Base-by-base conservation (phyloP, 495 filamentous ascomycete genomes). In the Aspergillus leporis region DNA sequence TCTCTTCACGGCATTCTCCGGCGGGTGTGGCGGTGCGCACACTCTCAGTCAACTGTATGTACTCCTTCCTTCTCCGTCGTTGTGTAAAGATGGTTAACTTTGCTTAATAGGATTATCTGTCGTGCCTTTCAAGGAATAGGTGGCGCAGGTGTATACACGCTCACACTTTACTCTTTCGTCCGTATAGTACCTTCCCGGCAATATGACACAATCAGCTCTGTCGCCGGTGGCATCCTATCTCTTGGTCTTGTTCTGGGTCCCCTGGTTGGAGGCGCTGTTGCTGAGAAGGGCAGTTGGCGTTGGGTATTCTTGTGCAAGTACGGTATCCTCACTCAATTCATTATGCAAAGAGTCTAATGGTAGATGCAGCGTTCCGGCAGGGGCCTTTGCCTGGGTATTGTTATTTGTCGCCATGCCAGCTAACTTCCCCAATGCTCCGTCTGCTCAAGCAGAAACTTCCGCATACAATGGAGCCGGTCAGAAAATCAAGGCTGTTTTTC, bases 71-170 rank as follows among this genome's bases (percentile, higher is more conserved):
- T 72, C 71, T 1, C 45, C 25, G 40, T 13, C 25, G 9, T 22
- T 49, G 23, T 9, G n/a, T 14, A 6, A 10, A 25, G 14, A 13
- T 46, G 40, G 18, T 53, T 8, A 25, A 7, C 8, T 3, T 12
- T 25, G 34, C 34, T 3, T 28, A 28, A 45, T 36, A 83, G 79
- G 1, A 80, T 85, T 48, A 65, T 82, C 0, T 77, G 75, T 43
- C 77, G 81, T 2, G 71, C 77, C 0, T 74, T 85, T 36, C 84
- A 87, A 61, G 83, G 84, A 9, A 59, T 84, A 4, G 81, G 82
- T 4, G 81, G 64, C 5, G 74, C 74, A 0, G 83, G 83, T 0
- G 74, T 81, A 23, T 84, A 80, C 58, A 79, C 50, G 65, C 81
- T 68, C 78, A 73, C 78, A 3, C 76, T 85, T 59, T 77, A 83